These are phyloP conservation scores for Blastobotrys terrestris DNA, from an alignment of 805 yeast genomes.

Conservation along the genomic window DNA sequence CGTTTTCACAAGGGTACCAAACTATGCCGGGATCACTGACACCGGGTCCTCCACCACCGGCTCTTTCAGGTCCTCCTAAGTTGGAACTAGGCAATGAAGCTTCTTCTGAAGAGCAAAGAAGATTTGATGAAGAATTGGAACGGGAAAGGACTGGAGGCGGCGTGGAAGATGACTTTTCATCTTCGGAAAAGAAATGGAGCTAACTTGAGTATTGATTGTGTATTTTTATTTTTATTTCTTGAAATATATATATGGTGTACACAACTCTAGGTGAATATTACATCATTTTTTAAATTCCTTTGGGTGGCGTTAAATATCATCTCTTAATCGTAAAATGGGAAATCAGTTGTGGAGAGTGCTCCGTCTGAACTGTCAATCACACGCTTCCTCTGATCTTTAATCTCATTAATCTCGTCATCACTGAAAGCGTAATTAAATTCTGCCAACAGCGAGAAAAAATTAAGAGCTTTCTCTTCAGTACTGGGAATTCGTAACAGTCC, in stretches of 20 bases:
- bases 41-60: slow-evolving; percentile 7
- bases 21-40: slow-evolving; percentile 1
- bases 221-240: no score
- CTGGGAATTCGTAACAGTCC: slow-evolving; percentile 20
- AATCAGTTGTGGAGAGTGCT: not conserved
- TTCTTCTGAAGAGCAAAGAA: slow-evolving; percentile 11
- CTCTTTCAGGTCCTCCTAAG: slow-evolving; percentile 5
- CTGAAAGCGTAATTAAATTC: slow-evolving; percentile 16
- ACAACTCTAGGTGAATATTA: not conserved
- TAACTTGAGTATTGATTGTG: slow-evolving; percentile 1
- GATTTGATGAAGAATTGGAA: slow-evolving; percentile 22
- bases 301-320: not conserved
- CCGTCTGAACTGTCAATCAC: slow-evolving; percentile 8
- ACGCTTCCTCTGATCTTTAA: slow-evolving; percentile 3
- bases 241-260: no score
- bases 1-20: not conserved
- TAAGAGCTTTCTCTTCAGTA: slow-evolving; percentile 26
- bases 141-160: slow-evolving; percentile 19
- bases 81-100: not conserved
- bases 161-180: slow-evolving; percentile 21
- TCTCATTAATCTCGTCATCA: slow-evolving; percentile 8
- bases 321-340: not conserved
- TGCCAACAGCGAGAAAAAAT: slow-evolving; percentile 17
- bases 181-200: slow-evolving; percentile 22
- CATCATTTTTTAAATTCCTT: no score